Evolutionary conservation across 441 rosid species (phyloP), one percentile per base, ranked within the genome.

Genomic region (Brassica hybrid): DNA sequence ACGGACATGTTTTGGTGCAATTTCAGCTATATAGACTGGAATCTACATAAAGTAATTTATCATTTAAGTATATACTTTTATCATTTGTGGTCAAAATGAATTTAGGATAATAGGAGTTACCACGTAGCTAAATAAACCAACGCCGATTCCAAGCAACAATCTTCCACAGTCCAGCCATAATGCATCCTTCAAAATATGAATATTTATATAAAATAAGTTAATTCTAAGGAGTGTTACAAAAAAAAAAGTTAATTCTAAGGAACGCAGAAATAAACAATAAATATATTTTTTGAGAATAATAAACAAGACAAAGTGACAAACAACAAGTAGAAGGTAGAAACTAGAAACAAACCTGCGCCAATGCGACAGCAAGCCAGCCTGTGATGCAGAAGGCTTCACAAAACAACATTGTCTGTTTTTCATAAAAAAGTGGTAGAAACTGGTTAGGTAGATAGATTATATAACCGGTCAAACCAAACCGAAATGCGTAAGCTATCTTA

Each of bases 81-180:
- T 30, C 19, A 27, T 50, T 16, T 64, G 12, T 7, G 32, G 25
- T 59, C 50, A 38, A 18, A 50, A 61, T 19, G 3, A 69, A 65
- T 41, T 41, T 27, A 56, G 36, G 58, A 32, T 8, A 12, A 36
- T 7, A 63, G 5, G 17, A 76, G 41, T 78, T 84, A 91, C 94
- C 91, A 87, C 90, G 30, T 87, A 91, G 74, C 84, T 76, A 65
- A 79, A 74, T 56, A 88, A 64, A 52, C 89, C 92, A 63, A 82
- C 63, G 48, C 91, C 92, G 2, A 80, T 41, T 21, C 96, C 91
- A 13, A 79, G 57, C 11, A 80, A 71, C 16, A 86, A 13, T 80
- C 91, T 85, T 66, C 94, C 96, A 50, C 85, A 5, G 59, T 91
- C 84, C 2, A 91, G 81, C 79, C 79, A 81, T 81, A 84, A 71